Evolutionary conservation across 495 filamentous ascomycete species (phyloP), one percentile per base, ranked within the genome.

Genomic region (Hypoxylon lienhwacheense): DNA sequence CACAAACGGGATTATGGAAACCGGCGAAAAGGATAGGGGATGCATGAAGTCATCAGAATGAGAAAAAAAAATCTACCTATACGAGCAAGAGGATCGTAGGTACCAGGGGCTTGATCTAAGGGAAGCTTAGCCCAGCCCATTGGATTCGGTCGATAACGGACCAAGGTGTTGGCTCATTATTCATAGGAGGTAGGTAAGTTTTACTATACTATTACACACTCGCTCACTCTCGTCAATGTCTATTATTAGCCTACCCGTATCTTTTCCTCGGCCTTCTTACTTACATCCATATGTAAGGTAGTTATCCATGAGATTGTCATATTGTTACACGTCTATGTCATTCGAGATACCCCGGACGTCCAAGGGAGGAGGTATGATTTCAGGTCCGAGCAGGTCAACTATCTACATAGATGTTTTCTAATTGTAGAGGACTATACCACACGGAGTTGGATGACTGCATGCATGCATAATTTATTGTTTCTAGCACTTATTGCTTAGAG

Each of bases 381-480:
- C 50, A 33, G 43, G 50, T 35, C 37, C 43, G 43, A 47, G 37
- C 22, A 41, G 21, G 39, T 8, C 28, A 39, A 28, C 35, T 47
- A 40, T 51, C 42, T 52, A 33, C 40, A 26, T 42, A 36, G 21
- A 42, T 46, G 47, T 49, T 35, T 54, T 50, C 57, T 42, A 20
- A 51, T 55, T 61, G 28, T 22, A 61, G 51, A 51, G 44, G 25
- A 14, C 11, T 45, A 52, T 55, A 47, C 51, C 55, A 61, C 58
- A 48, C 48, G 52, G 37, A 44, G 47, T 12, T 3, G 49, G 47
- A 61, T 61, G 58, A 61, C 58, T 61, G 57, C 57, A 61, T 55
- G 53, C 53, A 43, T 55, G 36, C 42, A 44, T 25, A 53, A 12
- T 32, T 42, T 51, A 46, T 40, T 20, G 28, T 29, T 35, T 33